Evolutionary conservation across 805 yeast species (phyloP).

Genomic region (Cyberlindnera mrakii): DNA sequence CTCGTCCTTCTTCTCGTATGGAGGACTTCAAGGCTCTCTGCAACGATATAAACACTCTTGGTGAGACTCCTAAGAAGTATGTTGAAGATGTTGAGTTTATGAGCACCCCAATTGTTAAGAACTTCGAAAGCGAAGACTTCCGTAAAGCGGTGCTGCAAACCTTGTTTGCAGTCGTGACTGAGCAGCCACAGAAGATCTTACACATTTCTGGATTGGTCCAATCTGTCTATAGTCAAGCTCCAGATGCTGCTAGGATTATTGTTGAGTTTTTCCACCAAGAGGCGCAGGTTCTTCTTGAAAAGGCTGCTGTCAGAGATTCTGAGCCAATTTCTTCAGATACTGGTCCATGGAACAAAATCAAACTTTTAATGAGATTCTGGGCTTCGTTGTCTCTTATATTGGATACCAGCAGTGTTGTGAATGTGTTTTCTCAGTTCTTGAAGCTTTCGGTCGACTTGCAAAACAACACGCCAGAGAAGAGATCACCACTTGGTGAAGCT

Average conservation of each 20-base stretch:
- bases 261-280: slow-evolving; percentile 63
- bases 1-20: slow-evolving; percentile 37
- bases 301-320: slow-evolving; percentile 20
- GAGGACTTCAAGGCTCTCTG: slow-evolving; percentile 42
- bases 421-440: slow-evolving; percentile 48
- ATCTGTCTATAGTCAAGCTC: slow-evolving; percentile 57
- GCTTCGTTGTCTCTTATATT: slow-evolving; percentile 62
- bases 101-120: slow-evolving; percentile 58
- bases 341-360: slow-evolving; percentile 66
- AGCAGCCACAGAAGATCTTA: slow-evolving; percentile 87
- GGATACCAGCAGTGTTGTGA: slow-evolving; percentile 39
- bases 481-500: slow-evolving; percentile 63
- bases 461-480: slow-evolving; percentile 24
- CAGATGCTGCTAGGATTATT: slow-evolving; percentile 60
- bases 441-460: slow-evolving; percentile 53
- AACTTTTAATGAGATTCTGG: slow-evolving; percentile 64
- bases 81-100: slow-evolving; percentile 62
- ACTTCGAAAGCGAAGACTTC: slow-evolving; percentile 58
- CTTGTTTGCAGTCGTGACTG: slow-evolving; percentile 62
- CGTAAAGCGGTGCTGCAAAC: slow-evolving; percentile 56
- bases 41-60: slow-evolving; percentile 49
- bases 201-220: slow-evolving; percentile 64
- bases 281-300: slow-evolving; percentile 49
- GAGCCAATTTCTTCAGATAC: slow-evolving; percentile 28
- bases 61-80: slow-evolving; percentile 45